Evolutionary conservation across 176 grass and related monocot species (phyloP), one percentile per base, ranked within the genome.

Genomic region (Oryza glaberrima): DNA sequence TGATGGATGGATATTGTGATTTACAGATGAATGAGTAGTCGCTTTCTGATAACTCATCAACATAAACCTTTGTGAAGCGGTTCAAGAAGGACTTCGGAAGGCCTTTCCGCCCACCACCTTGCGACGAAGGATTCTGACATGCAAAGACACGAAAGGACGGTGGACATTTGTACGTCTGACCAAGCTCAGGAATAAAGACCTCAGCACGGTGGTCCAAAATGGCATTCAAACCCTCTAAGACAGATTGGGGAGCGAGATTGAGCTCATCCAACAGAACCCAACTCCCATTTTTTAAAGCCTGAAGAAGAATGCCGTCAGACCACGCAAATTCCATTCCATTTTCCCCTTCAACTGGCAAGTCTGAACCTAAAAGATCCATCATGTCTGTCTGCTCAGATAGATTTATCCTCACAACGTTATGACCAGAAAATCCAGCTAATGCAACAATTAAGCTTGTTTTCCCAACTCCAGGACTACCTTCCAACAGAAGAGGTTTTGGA

Each of bases 231-330:
- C 95, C 95, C 81, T 98, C 95, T 48, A 98, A 75, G 46, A 98
- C 95, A 72, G 95, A 98, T 75, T 98, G 95, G 64, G 95, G 93
- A 82, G 95, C 95, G 15, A 98, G 91, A 92, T 98, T 98, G 70
- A 98, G 91, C 82, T 98, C 95, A 82, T 98, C 95, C 91, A 98
- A 89, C 80, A 98, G 81, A 88, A 98, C 95, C 95, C 95, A 98
- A 40, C 91, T 95, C 54, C 95, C 95, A 20, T 88, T 91, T 75
- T 98, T 98, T 73, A 98, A 83, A 92, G 95, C 95, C 95, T 98
- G 89, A 43, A 98, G 93, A 89, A 98, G 95, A 81, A 98, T 98
- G 77, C 95, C 95, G 87, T 95, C 95, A 70, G 90, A 98, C 95
- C 95, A 98, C 10, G 89, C 91, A 89, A 98, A 98, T 84, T 95